Conservation (phyloP, 2,329 filamentous ascomycete species). For the Trichoderma simmonsii region DNA sequence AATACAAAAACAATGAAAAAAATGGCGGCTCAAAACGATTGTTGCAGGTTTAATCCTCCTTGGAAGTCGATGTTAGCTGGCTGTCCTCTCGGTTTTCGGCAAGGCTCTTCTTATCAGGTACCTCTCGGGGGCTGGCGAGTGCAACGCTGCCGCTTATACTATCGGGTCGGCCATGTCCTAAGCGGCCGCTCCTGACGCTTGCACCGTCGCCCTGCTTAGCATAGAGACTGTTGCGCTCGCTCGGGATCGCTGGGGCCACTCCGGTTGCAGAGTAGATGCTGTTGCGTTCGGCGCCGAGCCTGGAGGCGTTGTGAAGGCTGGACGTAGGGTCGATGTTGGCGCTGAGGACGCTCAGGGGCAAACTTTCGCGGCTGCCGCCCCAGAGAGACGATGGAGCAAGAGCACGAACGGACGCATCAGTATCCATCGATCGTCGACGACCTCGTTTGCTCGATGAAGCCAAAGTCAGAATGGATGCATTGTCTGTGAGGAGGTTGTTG, state of each 20-base stretch:
- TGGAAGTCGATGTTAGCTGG: constrained; percentile 15
- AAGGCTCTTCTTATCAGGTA: constrained; percentile 36
- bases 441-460: constrained; percentile 78
- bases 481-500: constrained; percentile 78
- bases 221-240: constrained; percentile 81
- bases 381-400: constrained; percentile 80
- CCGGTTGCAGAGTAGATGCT: constrained; percentile 80
- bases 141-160: constrained; percentile 76
- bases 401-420: constrained; percentile 79
- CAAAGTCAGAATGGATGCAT: constrained; percentile 80
- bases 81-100: constrained; percentile 31
- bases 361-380: constrained; percentile 75
- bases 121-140: constrained; percentile 55
- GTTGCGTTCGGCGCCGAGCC: constrained; percentile 58
- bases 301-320: constrained; percentile 49
- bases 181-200: constrained; percentile 72
- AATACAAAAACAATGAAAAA: constrained; percentile 13
- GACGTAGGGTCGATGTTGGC: constrained; percentile 59
- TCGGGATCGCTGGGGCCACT: constrained; percentile 60
- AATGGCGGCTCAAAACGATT: background rate
- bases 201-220: constrained; percentile 67
- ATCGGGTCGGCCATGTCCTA: constrained; percentile 76
- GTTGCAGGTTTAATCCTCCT: constrained; percentile 19
- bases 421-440: constrained; percentile 76
- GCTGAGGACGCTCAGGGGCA: constrained; percentile 75